Evolutionary conservation across 1,284 basidiomycete species (phyloP), one percentile per base, ranked within the genome.

Genomic region (Omphalotus olearius): DNA sequence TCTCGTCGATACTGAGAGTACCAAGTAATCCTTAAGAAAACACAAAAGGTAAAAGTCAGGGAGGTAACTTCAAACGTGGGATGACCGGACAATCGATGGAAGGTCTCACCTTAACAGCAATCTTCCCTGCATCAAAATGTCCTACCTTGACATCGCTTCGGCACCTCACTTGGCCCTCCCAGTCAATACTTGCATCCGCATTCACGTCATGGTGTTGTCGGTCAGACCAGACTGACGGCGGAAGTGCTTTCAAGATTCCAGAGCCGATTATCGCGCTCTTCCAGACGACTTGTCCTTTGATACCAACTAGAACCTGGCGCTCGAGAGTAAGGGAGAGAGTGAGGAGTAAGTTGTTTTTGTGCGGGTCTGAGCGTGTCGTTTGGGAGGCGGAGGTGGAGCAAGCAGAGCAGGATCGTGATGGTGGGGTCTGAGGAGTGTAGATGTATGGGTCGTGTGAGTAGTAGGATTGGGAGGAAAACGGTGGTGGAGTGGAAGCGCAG

Each of bases 221-320:
- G 0, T 37, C 39, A 25, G 43, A 26, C n/a, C 43, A 44, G 16
- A 54, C 37, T 2, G 49, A 26, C 4, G 60, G 60, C 2, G 59
- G 57, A 11, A 59, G 28, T 7, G 59, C 42, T 9, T 45, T 48
- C 11, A 61, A 13, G 3, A 38, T 50, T 5, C 54, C 59, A 33
- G 49, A 46, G 10, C 56, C 57, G 20, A 60, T 55, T 14, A 51
- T 48, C 10, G 20, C 37, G 26, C 50, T 55, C 11, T 58, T 47
- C 49, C 54, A 55, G 11, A 47, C 47, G 18, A 45, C 38, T 36
- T 52, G 45, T 6, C 54, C 51, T 4, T 49, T 48, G 18, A 57
- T 50, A n/a, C 56, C 54, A 14, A 57, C 56, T 6, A 48, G 38
- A 5, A 57, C 53, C 46, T 61, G 59, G 13, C 59, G 57, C n/a